These are phyloP conservation scores for Plantago coronopus DNA, from an alignment of 305 asterid genomes.

Conservation along the genomic window DNA sequence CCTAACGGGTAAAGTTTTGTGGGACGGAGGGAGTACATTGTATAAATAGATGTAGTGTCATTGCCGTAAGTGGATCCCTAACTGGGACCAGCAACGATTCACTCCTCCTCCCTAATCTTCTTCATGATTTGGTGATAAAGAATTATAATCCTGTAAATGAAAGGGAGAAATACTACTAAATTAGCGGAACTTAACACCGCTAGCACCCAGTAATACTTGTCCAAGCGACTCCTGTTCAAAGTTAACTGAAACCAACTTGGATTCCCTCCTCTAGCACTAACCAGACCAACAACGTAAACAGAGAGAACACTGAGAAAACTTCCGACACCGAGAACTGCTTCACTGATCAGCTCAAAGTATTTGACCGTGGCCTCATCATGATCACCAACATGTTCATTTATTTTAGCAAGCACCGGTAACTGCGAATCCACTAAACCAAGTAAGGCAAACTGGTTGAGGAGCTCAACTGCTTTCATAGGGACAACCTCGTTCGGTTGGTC, in stretches of 20 bases:
- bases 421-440: too few species aligned
- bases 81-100: too few species aligned
- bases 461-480: conserved; percentile 8
- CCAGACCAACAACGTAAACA: not conserved
- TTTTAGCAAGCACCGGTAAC: too few species aligned
- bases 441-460: conserved; percentile 13
- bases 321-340: conserved; percentile 3
- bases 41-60: too few species aligned
- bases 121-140: too few species aligned
- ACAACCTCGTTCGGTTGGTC: conserved; percentile 1
- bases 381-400: not conserved
- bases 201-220: not conserved
- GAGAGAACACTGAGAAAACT: conserved; percentile 16
- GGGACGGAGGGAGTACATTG: too few species aligned
- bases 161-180: not conserved
- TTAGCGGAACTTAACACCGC: not conserved
- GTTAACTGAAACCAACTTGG: not conserved
- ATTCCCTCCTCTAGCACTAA: not conserved
- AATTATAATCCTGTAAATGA: too few species aligned
- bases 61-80: too few species aligned
- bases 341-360: not conserved
- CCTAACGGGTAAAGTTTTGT: too few species aligned
- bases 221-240: conserved; percentile 2
- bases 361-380: not conserved
- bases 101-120: too few species aligned